phyloP scores from a whole-genome alignment of 345 rosid species.

The Firmiana major region DNA sequence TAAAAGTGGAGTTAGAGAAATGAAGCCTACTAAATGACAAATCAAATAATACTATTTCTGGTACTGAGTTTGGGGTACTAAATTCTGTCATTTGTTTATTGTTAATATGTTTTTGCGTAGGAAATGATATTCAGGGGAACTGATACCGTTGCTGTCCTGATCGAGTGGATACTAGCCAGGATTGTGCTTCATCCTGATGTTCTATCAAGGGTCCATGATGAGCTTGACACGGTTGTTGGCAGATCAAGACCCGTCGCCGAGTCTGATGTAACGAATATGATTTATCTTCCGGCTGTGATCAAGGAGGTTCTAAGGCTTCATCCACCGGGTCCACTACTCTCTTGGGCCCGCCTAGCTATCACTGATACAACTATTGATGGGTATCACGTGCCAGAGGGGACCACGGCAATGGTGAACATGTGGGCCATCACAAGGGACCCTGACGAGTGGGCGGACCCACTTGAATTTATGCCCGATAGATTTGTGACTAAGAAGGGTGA shows the following conservation, averaged over 20 bases:
- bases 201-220: slow-evolving; percentile 67
- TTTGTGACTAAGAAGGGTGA: slow-evolving; percentile 41
- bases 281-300: slow-evolving; percentile 65
- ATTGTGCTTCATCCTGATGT: slow-evolving; percentile 62
- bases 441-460: slow-evolving; percentile 63
- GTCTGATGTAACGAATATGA: slow-evolving; percentile 38
- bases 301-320: slow-evolving; percentile 82
- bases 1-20: not conserved
- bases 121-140: slow-evolving; percentile 94
- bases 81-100: not conserved
- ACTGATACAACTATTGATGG: slow-evolving; percentile 73
- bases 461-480: slow-evolving; percentile 60
- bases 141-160: slow-evolving; percentile 78
- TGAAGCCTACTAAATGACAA: not conserved
- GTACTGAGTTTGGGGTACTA: slow-evolving; percentile 15
- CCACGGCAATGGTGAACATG: slow-evolving; percentile 96
- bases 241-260: slow-evolving; percentile 52
- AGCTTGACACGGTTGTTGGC: slow-evolving; percentile 61
- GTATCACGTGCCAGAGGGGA: slow-evolving; percentile 72
- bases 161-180: slow-evolving; percentile 91
- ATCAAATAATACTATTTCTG: not conserved
- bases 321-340: slow-evolving; percentile 93
- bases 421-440: slow-evolving; percentile 93
- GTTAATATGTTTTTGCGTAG: slow-evolving; percentile 26
- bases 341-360: slow-evolving; percentile 88